Evolutionary conservation across 2,329 filamentous ascomycete genomes (phyloP).

Genomic region (Conoideocrella luteorostrata): DNA sequence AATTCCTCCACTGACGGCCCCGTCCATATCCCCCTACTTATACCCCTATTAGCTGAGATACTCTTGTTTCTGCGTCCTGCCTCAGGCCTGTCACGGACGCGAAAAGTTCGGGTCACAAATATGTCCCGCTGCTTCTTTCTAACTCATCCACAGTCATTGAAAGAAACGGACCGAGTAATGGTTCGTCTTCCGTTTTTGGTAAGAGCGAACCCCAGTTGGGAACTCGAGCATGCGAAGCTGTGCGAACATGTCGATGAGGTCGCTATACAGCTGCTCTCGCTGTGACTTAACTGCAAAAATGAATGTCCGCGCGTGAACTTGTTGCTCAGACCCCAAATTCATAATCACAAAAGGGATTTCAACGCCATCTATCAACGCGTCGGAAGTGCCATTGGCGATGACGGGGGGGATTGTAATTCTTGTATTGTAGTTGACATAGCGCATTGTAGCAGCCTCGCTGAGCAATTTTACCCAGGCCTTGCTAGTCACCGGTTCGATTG

Average conservation of each 20-base stretch:
- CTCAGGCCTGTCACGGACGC: constrained; percentile 2
- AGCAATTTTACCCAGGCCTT: constrained; percentile 1
- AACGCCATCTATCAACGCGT: constrained; percentile 1
- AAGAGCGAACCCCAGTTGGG: constrained; percentile 18
- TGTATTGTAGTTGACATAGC: constrained; percentile 15
- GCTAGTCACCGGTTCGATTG: background rate
- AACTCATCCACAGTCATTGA: constrained; percentile 13
- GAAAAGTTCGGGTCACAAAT: background rate
- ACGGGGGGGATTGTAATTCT: constrained; percentile 16
- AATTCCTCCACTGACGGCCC: too few relatives aligned
- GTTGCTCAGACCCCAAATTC: constrained; percentile 4
- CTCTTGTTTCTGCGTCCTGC: too few relatives aligned
- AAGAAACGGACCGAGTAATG: constrained; percentile 14
- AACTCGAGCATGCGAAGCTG: constrained; percentile 19
- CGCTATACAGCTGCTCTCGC: constrained; percentile 14
- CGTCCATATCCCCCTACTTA: too few relatives aligned
- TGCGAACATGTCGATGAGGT: constrained; percentile 18
- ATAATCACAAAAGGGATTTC: background rate
- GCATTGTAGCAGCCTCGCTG: constrained; percentile 3
- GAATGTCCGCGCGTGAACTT: constrained; percentile 14
- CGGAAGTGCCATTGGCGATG: constrained; percentile 14
- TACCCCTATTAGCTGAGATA: too few relatives aligned
- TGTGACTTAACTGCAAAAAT: constrained; percentile 7
- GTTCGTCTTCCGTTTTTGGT: constrained; percentile 11
- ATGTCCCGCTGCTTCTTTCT: constrained; percentile 1